Base-by-base conservation (phyloP, 1,284 basidiomycete species). In the Tetrapyrgos nigripes region DNA sequence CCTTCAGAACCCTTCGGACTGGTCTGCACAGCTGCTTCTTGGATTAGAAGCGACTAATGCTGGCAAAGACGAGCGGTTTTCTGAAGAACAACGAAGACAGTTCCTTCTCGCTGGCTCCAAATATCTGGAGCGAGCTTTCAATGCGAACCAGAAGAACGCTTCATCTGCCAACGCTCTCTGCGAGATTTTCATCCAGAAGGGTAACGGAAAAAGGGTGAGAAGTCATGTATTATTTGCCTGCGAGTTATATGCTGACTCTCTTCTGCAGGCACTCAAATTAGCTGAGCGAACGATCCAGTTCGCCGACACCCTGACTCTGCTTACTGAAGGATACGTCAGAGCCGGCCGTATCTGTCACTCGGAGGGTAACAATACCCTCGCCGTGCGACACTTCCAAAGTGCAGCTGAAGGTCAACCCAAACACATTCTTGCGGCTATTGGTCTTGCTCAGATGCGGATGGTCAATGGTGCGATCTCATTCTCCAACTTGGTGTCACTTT, bases 251-350 rank as follows among this genome's bases (percentile, higher is more conserved):
- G 44, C 33, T 56, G 35, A 51, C 11, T 27, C 63, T 49, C 4
- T 27, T 37, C 3, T 19, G 9, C 53, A 94, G 86, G 93, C 94
- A 0, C 75, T 94, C 54, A 98, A 97, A 77, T 80, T 97, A 17
- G 94, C 94, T 3, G 96, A 98, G 70, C 85, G 94, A 51, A 92
- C 94, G 0, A 87, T 98, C 35, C 94, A 97, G 71, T 97, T 92
- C 68, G 91, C 94, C 0, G 95, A 97, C 65, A 94, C 93, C 0
- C 81, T 92, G 53, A 85, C 91, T 0, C 75, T 91, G 51, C 82
- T 92, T 48, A 89, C 83, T n/a, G 94, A 91, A 70, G 93, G 86
- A 26, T 92, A 89, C 74, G 77, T 94, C 55, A 80, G 91, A 64
- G 86, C 88, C 14, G 96, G 88, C 1, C 84, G 95, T 17, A 87